phyloP scores from a whole-genome alignment of 2,329 filamentous ascomycete genomes.

The Sporothrix humicola region DNA sequence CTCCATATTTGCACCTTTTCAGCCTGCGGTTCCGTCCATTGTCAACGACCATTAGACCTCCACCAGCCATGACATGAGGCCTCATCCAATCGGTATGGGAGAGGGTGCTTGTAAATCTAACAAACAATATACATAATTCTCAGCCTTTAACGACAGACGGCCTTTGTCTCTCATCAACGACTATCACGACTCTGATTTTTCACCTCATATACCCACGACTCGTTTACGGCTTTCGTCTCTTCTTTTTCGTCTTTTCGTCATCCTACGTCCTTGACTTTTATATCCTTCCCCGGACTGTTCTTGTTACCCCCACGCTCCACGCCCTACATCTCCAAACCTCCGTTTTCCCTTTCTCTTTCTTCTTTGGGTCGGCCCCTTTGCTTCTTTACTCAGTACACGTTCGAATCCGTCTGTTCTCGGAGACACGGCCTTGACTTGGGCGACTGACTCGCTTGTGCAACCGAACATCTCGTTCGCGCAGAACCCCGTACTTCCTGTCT shows the following conservation, averaged over 20 bases:
- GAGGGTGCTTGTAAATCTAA: conserved; percentile 40
- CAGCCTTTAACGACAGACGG: background rate
- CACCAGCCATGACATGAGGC: conserved; percentile 45
- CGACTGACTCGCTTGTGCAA: conserved; percentile 15
- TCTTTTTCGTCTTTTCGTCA: background rate
- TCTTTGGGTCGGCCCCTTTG: background rate
- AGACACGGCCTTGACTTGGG: background rate
- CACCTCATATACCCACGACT: conserved; percentile 3
- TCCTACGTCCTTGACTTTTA: background rate
- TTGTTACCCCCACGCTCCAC: conserved; percentile 14
- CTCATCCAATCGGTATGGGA: conserved; percentile 43
- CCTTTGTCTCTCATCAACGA: conserved; percentile 5
- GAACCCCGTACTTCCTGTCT: background rate
- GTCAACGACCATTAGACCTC: conserved; percentile 32
- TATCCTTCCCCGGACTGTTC: background rate
- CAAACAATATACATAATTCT: background rate
- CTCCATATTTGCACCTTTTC: background rate
- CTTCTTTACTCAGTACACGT: background rate
- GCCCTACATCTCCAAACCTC: background rate
- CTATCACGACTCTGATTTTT: conserved; percentile 12
- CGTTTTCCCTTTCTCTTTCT: background rate
- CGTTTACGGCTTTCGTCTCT: background rate
- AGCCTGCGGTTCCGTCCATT: conserved; percentile 33
- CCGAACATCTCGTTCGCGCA: background rate
- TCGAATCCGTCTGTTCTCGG: background rate